phyloP scores from a whole-genome alignment of 768 basidiomycete genomes.

The Boletellus emodensis region DNA sequence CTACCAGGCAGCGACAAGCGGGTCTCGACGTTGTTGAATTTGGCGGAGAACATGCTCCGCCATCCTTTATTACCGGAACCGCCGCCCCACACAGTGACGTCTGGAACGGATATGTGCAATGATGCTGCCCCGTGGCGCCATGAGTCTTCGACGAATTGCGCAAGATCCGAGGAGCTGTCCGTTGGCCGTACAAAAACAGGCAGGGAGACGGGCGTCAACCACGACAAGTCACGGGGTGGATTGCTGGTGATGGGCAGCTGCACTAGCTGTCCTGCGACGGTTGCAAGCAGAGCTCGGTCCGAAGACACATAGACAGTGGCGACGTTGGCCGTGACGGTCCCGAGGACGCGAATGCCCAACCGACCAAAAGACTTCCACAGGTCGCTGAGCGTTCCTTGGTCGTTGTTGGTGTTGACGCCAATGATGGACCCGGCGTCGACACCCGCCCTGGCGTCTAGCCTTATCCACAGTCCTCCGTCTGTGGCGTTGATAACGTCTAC shows the following conservation, averaged over 20 bases:
- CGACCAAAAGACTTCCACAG: slow-evolving; percentile 67
- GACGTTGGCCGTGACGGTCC: slow-evolving; percentile 53
- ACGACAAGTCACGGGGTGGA: slow-evolving; percentile 40
- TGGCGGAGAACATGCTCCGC: slow-evolving; percentile 37
- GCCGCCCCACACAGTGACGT: slow-evolving; percentile 52
- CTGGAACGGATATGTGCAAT: slow-evolving; percentile 40
- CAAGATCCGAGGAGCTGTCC: slow-evolving; percentile 43
- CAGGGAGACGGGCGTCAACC: slow-evolving; percentile 55
- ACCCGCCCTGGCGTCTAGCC: slow-evolving; percentile 54
- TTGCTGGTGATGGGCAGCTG: slow-evolving; percentile 48
- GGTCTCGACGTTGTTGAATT: slow-evolving; percentile 44
- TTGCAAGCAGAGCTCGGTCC: slow-evolving; percentile 40
- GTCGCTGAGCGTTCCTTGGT: slow-evolving; percentile 41
- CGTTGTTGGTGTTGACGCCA: slow-evolving; percentile 42
- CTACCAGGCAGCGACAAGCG: slow-evolving; percentile 51
- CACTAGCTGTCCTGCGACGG: slow-evolving; percentile 45
- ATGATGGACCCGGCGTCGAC: slow-evolving; percentile 63
- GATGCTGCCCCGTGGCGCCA: slow-evolving; percentile 54
- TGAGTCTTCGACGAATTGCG: slow-evolving; percentile 50
- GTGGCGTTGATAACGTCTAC: slow-evolving; percentile 64
- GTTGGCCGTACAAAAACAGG: slow-evolving; percentile 53
- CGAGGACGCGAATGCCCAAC: slow-evolving; percentile 57
- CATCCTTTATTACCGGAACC: slow-evolving; percentile 40
- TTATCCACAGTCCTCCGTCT: slow-evolving; percentile 57
- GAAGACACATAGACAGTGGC: slow-evolving; percentile 49